phyloP scores from a whole-genome alignment of 495 filamentous ascomycete species.

The Penicillium subrubescens region DNA sequence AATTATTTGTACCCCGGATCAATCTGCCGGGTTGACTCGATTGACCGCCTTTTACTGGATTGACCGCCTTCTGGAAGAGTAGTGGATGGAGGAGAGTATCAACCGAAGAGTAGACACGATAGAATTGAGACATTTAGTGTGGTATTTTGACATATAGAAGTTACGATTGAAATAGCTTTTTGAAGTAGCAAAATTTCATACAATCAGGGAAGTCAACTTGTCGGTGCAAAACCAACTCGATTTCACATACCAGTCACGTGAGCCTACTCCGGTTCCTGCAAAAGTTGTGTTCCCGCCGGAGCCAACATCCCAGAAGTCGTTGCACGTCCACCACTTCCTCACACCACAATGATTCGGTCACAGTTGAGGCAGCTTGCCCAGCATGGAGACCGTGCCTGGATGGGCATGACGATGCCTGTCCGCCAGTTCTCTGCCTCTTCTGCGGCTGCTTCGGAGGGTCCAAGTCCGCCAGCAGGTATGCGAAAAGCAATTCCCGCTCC shows the following conservation, averaged over 20 bases:
- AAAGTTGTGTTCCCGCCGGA: slow-evolving; percentile 17
- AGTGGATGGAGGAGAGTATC: not conserved
- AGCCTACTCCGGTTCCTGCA: slow-evolving; percentile 8
- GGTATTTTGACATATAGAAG: not conserved
- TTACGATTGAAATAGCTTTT: not conserved
- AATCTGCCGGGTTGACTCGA: not conserved
- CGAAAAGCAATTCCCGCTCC: slow-evolving; percentile 7
- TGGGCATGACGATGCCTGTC: slow-evolving; percentile 15
- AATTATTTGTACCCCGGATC: not conserved
- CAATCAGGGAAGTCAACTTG: no score
- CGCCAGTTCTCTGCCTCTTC: slow-evolving; percentile 38
- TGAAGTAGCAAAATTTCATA: not conserved
- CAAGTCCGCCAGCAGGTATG: slow-evolving; percentile 30
- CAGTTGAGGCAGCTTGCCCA: slow-evolving; percentile 27
- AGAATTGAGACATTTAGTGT: not conserved
- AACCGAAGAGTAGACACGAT: not conserved
- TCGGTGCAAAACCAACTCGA: not conserved
- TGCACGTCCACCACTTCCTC: slow-evolving; percentile 6
- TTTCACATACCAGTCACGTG: slow-evolving; percentile 14
- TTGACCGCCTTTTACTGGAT: not conserved
- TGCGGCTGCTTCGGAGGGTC: slow-evolving; percentile 20
- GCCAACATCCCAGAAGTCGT: not conserved
- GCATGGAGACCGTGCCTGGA: slow-evolving; percentile 19
- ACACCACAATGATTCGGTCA: slow-evolving; percentile 37
- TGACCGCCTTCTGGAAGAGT: not conserved